Percentiles rank a stretch among this genome's conserved stretches.
Conservation (phyloP, 2,329 filamentous ascomycete genomes). For the Fusarium scirpi region DNA sequence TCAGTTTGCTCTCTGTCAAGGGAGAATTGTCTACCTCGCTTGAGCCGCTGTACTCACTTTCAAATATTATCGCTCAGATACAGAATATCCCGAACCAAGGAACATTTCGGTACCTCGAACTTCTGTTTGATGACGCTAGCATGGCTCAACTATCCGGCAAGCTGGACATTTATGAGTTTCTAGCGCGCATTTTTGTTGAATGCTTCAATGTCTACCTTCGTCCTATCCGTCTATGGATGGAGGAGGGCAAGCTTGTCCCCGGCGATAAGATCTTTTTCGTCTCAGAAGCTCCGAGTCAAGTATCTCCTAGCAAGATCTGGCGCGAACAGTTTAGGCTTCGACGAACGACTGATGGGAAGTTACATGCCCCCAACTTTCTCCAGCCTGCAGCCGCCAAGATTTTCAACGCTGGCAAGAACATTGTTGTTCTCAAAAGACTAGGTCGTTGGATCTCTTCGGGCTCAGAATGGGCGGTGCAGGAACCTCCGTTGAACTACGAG, state of each 20-base stretch:
- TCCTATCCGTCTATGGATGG: constrained; percentile 87
- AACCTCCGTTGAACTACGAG: constrained; percentile 67
- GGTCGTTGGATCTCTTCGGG: constrained; percentile 61
- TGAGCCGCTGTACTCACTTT: constrained; percentile 69
- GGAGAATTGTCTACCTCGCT: constrained; percentile 67
- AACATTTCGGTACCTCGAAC: constrained; percentile 81
- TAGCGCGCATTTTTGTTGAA: constrained; percentile 79
- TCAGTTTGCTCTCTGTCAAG: constrained; percentile 75
- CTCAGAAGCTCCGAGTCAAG: constrained; percentile 65
- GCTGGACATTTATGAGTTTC: constrained; percentile 68
- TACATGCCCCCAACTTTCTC: constrained; percentile 81
- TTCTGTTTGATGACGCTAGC: constrained; percentile 78
- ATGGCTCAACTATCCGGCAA: constrained; percentile 78
- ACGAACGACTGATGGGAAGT: constrained; percentile 65
- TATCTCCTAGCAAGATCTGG: constrained; percentile 78
- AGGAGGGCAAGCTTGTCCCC: constrained; percentile 75
- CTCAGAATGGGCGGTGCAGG: constrained; percentile 49
- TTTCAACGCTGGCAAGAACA: constrained; percentile 89
- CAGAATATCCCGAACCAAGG: constrained; percentile 61
- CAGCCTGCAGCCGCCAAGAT: constrained; percentile 76
- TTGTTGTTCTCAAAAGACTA: constrained; percentile 83
- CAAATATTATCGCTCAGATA: constrained; percentile 70
- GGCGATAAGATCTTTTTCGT: constrained; percentile 83
- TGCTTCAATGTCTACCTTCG: constrained; percentile 86
- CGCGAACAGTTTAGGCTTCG: constrained; percentile 78